These are phyloP conservation scores for Laburnicola sp. DNA, from an alignment of 2,329 filamentous ascomycete genomes.

Conservation along the genomic window DNA sequence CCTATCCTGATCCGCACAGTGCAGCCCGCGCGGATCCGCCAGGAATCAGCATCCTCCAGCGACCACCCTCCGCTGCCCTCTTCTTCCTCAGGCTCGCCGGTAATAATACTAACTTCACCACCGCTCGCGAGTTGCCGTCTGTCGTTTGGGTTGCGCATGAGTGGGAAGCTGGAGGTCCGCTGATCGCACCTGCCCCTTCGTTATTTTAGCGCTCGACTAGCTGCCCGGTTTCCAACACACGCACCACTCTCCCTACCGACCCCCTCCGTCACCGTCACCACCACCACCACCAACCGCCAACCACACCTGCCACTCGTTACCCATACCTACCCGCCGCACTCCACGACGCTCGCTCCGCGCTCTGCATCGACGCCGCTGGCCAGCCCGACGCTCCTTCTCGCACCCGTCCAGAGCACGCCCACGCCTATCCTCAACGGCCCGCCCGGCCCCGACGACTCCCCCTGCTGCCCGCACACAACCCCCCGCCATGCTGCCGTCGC, in stretches of 20 bases:
- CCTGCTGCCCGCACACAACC: conserved; percentile 13
- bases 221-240: conserved; percentile 39
- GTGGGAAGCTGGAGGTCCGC: conserved; percentile 25
- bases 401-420: conserved; percentile 35
- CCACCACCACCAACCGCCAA: conserved; percentile 22
- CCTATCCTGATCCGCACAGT: conserved; percentile 29
- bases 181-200: conserved; percentile 33
- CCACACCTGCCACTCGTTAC: conserved; percentile 32
- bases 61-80: conserved; percentile 20
- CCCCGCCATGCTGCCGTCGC: conserved; percentile 41
- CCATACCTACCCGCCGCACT: conserved; percentile 11
- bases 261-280: no score
- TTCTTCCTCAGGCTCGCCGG: conserved; percentile 29
- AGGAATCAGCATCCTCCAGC: conserved; percentile 25
- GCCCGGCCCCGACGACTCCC: conserved; percentile 7
- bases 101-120: conserved; percentile 20
- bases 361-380: conserved; percentile 36
- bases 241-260: conserved; percentile 16
- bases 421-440: conserved; percentile 20
- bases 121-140: conserved; percentile 15
- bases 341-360: conserved; percentile 14
- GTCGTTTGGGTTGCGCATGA: conserved; percentile 23
- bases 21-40: conserved; percentile 23
- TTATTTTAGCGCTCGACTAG: conserved; percentile 28
- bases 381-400: conserved; percentile 33